Evolutionary conservation across 140 eudicot species (phyloP).

Genomic region (Erigeron philadelphicus): DNA sequence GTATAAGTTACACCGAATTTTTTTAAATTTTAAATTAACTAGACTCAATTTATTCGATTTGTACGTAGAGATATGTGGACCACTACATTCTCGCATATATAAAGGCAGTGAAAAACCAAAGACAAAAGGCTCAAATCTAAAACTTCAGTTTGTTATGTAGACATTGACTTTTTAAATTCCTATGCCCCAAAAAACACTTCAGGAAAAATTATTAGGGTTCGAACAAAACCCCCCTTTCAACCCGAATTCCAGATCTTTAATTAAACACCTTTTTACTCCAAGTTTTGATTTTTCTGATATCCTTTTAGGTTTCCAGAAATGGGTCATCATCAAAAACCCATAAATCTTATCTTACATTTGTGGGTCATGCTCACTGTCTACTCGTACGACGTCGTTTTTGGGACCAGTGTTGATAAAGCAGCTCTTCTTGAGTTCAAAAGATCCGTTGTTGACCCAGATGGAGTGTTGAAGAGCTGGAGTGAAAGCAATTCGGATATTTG

Average conservation of each 20-base stretch:
- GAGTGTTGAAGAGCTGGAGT: conserved; percentile 54
- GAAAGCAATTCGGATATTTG: conserved; percentile 42
- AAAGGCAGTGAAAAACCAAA: no score
- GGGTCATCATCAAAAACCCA: conserved; percentile 51
- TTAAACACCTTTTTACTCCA: background rate
- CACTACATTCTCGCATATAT: no score
- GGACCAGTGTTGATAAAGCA: conserved; percentile 54
- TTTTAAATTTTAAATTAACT: no score
- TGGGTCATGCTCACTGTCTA: conserved; percentile 26
- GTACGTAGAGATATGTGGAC: no score
- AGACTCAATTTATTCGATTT: no score
- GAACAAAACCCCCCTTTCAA: conserved; percentile 21
- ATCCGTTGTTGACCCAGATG: conserved; percentile 60
- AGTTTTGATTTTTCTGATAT: conserved; percentile 26
- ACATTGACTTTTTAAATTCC: no score
- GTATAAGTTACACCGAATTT: no score
- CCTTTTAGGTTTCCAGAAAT: conserved; percentile 44
- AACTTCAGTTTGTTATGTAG: no score
- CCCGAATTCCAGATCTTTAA: conserved; percentile 1
- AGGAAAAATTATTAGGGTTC: conserved; percentile 27
- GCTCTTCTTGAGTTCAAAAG: conserved; percentile 61
- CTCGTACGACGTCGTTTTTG: conserved; percentile 27
- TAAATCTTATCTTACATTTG: conserved; percentile 33
- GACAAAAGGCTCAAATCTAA: no score
- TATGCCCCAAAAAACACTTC: no score